Percentiles rank a stretch among this genome's conserved stretches.
phyloP scores from a whole-genome alignment of 495 filamentous ascomycete genomes.

The Neurospora sp. region DNA sequence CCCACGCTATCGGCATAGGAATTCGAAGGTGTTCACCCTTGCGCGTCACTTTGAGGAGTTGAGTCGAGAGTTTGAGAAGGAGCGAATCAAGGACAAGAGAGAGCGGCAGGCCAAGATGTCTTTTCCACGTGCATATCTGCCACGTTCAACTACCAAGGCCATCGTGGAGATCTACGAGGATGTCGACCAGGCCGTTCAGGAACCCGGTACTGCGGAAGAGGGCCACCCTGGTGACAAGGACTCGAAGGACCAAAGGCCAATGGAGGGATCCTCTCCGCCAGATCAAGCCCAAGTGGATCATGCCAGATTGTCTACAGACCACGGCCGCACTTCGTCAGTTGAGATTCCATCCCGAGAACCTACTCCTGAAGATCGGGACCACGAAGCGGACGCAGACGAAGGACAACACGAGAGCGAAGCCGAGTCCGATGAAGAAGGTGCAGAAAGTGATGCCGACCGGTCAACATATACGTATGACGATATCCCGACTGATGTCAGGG shows the following conservation, averaged over 20 bases:
- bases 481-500: conserved; percentile 37
- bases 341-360: conserved; percentile 16
- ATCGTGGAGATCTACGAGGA: conserved; percentile 94
- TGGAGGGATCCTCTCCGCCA: conserved; percentile 10
- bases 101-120: conserved; percentile 72
- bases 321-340: conserved; percentile 6
- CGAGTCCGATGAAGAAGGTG: conserved; percentile 58
- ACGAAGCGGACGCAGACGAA: conserved; percentile 42
- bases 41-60: conserved; percentile 95
- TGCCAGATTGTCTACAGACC: background rate
- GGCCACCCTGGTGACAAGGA: conserved; percentile 23
- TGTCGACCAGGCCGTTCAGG: conserved; percentile 83
- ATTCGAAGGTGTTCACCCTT: conserved; percentile 72
- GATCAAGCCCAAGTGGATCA: conserved; percentile 12
- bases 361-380: conserved; percentile 28
- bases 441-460: conserved; percentile 62
- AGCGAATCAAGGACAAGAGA: conserved; percentile 74
- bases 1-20: conserved; percentile 69
- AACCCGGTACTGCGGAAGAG: conserved; percentile 66
- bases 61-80: conserved; percentile 92
- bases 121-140: conserved; percentile 68
- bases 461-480: conserved; percentile 45
- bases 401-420: conserved; percentile 41
- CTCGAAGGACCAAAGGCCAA: conserved; percentile 8
- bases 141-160: conserved; percentile 83